These are phyloP conservation scores for Ettlia oleoabundans DNA, from an alignment of 139 green algal genomes.

Conservation along the genomic window DNA sequence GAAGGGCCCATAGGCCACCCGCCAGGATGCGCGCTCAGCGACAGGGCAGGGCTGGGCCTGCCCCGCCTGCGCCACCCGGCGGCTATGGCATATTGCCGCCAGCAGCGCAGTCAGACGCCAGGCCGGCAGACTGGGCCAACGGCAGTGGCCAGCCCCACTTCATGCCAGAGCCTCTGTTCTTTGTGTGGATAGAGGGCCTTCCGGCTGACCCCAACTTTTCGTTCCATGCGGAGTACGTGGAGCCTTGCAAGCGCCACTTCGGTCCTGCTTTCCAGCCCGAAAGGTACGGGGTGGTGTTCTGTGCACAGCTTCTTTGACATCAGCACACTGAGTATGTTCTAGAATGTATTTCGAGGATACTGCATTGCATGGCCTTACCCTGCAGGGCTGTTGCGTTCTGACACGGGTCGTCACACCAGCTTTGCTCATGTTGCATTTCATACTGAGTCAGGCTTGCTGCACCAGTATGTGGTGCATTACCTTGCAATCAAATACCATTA, in stretches of 20 bases:
- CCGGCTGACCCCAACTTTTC: neutral
- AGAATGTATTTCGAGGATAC: too few species aligned
- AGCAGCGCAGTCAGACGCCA: neutral
- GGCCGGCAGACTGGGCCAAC: neutral
- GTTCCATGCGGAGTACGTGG: neutral
- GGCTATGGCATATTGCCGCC: neutral
- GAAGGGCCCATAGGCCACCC: too few species aligned
- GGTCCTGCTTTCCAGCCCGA: neutral
- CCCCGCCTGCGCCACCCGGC: too few species aligned
- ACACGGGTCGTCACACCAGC: too few species aligned
- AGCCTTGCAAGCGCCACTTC: neutral
- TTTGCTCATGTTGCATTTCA: too few species aligned
- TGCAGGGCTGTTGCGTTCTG: neutral
- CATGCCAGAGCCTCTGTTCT: neutral
- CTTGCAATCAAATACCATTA: too few species aligned
- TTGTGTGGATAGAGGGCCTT: constrained; percentile 27
- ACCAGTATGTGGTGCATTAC: too few species aligned
- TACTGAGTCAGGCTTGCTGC: too few species aligned
- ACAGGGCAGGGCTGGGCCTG: too few species aligned
- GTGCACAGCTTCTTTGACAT: neutral
- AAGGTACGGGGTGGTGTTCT: neutral
- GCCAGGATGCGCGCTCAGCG: too few species aligned
- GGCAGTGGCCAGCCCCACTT: neutral
- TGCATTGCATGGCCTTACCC: too few species aligned
- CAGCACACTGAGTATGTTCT: too few species aligned